Conservation (phyloP, 1,139 yeast genomes). For the Debaryomyces sp. region DNA sequence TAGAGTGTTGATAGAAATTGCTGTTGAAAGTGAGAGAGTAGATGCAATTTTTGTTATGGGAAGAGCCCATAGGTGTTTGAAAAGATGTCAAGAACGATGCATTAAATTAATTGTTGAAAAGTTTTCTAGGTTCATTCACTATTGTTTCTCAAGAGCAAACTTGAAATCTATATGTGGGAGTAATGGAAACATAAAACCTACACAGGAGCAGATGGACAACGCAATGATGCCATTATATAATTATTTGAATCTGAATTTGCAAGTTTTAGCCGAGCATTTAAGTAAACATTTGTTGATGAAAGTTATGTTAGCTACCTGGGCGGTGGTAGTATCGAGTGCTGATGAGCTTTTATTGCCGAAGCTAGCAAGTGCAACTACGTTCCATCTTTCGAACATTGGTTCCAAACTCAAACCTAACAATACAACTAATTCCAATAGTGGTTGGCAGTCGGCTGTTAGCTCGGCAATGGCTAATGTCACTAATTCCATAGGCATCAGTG, state of each 20-base stretch:
- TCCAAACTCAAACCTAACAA: slow-evolving; percentile 18
- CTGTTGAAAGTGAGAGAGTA: slow-evolving; percentile 75
- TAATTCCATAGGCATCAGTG: slow-evolving; percentile 44
- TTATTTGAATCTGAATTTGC: slow-evolving; percentile 70
- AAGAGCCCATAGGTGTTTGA: slow-evolving; percentile 66
- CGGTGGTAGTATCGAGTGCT: slow-evolving; percentile 61
- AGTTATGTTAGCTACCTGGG: slow-evolving; percentile 82
- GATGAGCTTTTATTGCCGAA: slow-evolving; percentile 75
- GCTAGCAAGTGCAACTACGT: slow-evolving; percentile 58
- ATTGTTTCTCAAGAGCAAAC: slow-evolving; percentile 46
- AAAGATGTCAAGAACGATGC: slow-evolving; percentile 64
- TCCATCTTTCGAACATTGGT: slow-evolving; percentile 26
- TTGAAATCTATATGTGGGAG: slow-evolving; percentile 57
- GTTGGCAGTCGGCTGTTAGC: slow-evolving; percentile 54
- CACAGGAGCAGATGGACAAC: slow-evolving; percentile 60
- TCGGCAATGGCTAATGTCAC: slow-evolving; percentile 55
- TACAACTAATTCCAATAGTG: slow-evolving; percentile 12
- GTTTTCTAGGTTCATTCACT: slow-evolving; percentile 45
- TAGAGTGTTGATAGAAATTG: slow-evolving; percentile 59
- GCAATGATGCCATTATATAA: slow-evolving; percentile 77
- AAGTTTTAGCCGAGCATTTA: slow-evolving; percentile 64
- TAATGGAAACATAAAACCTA: slow-evolving; percentile 47
- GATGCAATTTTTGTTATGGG: slow-evolving; percentile 84
- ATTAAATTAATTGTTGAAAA: slow-evolving; percentile 69
- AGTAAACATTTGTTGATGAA: slow-evolving; percentile 60